Conservation (phyloP, 1,284 basidiomycete genomes). For the Quambalaria eucalypti region DNA sequence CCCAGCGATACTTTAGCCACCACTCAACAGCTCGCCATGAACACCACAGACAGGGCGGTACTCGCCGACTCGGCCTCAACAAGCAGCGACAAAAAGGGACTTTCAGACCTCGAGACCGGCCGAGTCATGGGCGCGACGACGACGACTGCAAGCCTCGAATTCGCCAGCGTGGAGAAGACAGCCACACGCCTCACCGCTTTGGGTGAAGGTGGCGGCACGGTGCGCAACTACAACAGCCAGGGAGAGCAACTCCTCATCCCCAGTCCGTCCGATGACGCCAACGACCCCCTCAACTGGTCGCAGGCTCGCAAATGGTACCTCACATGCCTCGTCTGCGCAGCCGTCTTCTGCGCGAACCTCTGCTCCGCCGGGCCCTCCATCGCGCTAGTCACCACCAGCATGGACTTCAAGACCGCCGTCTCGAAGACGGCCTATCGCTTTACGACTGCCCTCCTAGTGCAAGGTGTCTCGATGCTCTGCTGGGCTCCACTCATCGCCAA, state of each 20-base stretch:
- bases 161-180: background rate
- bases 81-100: too few relatives aligned
- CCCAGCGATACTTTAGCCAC: too few relatives aligned
- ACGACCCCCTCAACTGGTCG: conserved; percentile 14
- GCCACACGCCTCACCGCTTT: conserved; percentile 6
- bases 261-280: conserved; percentile 10
- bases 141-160: too few relatives aligned
- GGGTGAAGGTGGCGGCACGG: conserved; percentile 8
- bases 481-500: conserved; percentile 13
- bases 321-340: conserved; percentile 8
- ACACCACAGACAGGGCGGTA: too few relatives aligned
- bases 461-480: conserved; percentile 8
- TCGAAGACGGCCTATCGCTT: conserved; percentile 12
- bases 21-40: too few relatives aligned
- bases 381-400: background rate
- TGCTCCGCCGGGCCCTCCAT: conserved; percentile 10
- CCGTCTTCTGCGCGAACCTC: conserved; percentile 7
- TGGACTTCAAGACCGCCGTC: conserved; percentile 1
- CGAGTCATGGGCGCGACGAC: too few relatives aligned
- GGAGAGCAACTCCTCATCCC: conserved; percentile 11
- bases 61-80: too few relatives aligned
- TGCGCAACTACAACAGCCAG: conserved; percentile 3
- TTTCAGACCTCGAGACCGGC: too few relatives aligned
- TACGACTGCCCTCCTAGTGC: conserved; percentile 5
- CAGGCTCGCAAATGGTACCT: conserved; percentile 14